These are phyloP conservation scores for Neonectria sp. DNA, from an alignment of 2,329 filamentous ascomycete genomes.

Conservation along the genomic window DNA sequence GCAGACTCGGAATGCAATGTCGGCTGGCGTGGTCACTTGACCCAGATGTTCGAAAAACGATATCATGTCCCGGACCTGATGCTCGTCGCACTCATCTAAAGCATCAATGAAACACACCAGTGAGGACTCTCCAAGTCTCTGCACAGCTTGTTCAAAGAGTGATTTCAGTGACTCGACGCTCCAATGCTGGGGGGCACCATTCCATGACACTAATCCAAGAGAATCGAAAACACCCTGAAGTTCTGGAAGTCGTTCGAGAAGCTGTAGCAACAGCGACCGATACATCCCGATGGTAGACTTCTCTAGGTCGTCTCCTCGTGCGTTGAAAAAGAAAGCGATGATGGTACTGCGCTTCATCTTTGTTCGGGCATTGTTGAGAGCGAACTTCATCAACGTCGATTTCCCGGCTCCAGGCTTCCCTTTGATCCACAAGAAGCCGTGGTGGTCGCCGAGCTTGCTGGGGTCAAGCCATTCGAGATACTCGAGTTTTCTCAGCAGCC, in stretches of 20 bases:
- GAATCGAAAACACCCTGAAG: constrained; percentile 53
- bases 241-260: constrained; percentile 54
- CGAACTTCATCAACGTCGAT: constrained; percentile 62
- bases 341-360: constrained; percentile 39
- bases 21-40: constrained; percentile 37
- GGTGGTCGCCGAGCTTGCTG: background rate
- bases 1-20: constrained; percentile 52
- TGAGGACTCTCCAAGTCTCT: background rate
- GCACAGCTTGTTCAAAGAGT: constrained; percentile 15
- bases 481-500: constrained; percentile 15
- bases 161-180: constrained; percentile 16
- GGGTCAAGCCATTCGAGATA: constrained; percentile 29
- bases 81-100: constrained; percentile 63
- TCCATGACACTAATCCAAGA: background rate
- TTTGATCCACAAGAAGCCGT: constrained; percentile 62
- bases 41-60: constrained; percentile 57
- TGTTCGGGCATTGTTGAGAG: constrained; percentile 29
- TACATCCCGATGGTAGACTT: constrained; percentile 65
- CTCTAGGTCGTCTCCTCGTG: constrained; percentile 59
- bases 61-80: constrained; percentile 59
- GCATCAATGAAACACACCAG: constrained; percentile 56
- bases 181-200: constrained; percentile 8
- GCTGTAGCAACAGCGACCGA: constrained; percentile 63
- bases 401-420: constrained; percentile 63
- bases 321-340: constrained; percentile 66